A percentile compares a stretch with the other conserved stretches of the same genome.
phyloP scores from a whole-genome alignment of 2,329 filamentous ascomycete genomes.

The Fusarium pseudonygamai region DNA sequence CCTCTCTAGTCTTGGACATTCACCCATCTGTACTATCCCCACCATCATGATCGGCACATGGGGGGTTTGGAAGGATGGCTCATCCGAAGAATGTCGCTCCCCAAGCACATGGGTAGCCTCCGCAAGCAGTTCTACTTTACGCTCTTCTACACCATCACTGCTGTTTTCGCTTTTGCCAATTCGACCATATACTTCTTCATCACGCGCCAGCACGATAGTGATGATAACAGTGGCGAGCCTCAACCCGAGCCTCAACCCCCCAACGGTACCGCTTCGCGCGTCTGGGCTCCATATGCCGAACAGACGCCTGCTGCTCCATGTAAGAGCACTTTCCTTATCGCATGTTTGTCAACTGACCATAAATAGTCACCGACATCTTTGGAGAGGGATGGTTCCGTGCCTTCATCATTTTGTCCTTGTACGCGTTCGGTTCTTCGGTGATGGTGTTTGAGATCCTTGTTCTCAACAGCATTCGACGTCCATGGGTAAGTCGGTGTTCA shows the following conservation, averaged over 20 bases:
- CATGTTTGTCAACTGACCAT: slow-evolving; percentile 36
- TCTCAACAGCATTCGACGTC: slow-evolving; percentile 64
- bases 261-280: slow-evolving; percentile 3
- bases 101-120: slow-evolving; percentile 52
- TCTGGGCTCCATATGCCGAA: slow-evolving; percentile 11
- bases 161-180: slow-evolving; percentile 61
- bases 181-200: slow-evolving; percentile 61
- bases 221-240: slow-evolving; percentile 15
- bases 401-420: slow-evolving; percentile 59
- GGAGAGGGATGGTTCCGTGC: slow-evolving; percentile 58
- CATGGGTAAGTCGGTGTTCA: slow-evolving; percentile 51
- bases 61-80: slow-evolving; percentile 50
- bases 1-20: slow-evolving; percentile 59
- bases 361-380: slow-evolving; percentile 58
- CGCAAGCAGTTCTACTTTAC: slow-evolving; percentile 59
- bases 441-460: slow-evolving; percentile 57
- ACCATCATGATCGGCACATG: slow-evolving; percentile 48
- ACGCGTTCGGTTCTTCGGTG: slow-evolving; percentile 54
- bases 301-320: slow-evolving; percentile 36
- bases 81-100: slow-evolving; percentile 56
- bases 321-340: slow-evolving; percentile 15
- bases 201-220: slow-evolving; percentile 46
- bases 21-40: slow-evolving; percentile 60
- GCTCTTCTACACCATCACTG: slow-evolving; percentile 58
- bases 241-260: slow-evolving; percentile 5